These are phyloP conservation scores for Sporothrix schenckii DNA, from an alignment of 2,329 filamentous ascomycete species.

Conservation along the genomic window DNA sequence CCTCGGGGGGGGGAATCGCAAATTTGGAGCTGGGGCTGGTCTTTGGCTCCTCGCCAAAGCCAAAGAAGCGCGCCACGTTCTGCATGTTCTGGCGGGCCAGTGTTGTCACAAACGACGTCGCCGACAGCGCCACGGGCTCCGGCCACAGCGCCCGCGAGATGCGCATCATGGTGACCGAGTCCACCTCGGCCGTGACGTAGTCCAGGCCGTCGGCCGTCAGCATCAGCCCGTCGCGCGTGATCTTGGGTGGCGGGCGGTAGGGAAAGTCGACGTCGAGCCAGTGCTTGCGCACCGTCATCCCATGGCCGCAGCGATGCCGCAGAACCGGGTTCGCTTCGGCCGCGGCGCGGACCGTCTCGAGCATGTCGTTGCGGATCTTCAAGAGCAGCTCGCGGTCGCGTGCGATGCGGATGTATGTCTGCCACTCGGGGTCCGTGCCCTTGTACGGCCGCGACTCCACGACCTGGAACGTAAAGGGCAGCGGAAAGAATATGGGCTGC, in stretches of 20 bases:
- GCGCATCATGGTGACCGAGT: conserved; percentile 40
- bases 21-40: not conserved
- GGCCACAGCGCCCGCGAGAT: conserved; percentile 58
- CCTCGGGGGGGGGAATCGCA: not conserved
- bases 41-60: conserved; percentile 43
- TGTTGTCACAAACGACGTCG: conserved; percentile 56
- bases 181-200: conserved; percentile 33
- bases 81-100: conserved; percentile 51
- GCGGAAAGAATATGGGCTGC: conserved; percentile 59
- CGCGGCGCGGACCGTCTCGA: conserved; percentile 47
- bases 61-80: conserved; percentile 52
- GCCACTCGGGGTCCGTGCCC: conserved; percentile 65
- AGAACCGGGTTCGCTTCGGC: conserved; percentile 51
- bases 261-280: conserved; percentile 68
- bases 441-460: conserved; percentile 56
- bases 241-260: conserved; percentile 59
- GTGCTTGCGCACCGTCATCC: conserved; percentile 53
- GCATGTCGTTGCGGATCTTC: conserved; percentile 54
- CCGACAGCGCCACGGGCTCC: conserved; percentile 53
- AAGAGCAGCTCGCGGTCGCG: conserved; percentile 54
- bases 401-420: conserved; percentile 61
- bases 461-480: conserved; percentile 60
- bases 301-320: conserved; percentile 50
- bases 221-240: conserved; percentile 55
- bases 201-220: conserved; percentile 30